Evolutionary conservation across 352 stramenopile genomes (phyloP), one percentile per base, ranked within the genome.

Genomic region (Globisporangium spinosum): DNA sequence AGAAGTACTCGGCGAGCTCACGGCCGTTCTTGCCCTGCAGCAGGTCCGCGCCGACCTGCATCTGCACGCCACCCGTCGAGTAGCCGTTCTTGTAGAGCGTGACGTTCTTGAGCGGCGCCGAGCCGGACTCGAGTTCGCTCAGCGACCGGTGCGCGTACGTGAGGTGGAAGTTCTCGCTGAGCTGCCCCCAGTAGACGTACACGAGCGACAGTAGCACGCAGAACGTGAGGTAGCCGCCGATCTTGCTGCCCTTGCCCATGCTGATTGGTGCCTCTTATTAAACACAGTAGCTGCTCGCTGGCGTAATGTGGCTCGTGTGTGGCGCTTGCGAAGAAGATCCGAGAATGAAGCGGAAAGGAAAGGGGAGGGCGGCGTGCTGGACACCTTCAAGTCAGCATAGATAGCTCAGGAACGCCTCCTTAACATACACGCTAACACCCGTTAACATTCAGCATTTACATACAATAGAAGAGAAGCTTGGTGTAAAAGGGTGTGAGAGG

Each of bases 51-150:
- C 77, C 82, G 20, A 95, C 78, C 66, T 85, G 70, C 69, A 95
- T 83, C 67, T 89, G 71, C 45, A 95, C 83, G 63, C 87, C 85
- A 47, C 85, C 85, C 2, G 76, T 89, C 45, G 83, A 91, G 72
- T 83, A 90, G 62, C 87, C 87, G 70, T 95, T 95, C 65, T 85
- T 84, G 69, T 83, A 94, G 22, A 94, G 69, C 40, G 79, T 90
- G 53, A 94, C 83, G 75, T 66, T 87, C 65, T 94, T 94, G 60
- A 77, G 32, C 3, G 72, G 61, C 27, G 75, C 71, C 4, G 62
- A 57, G 29, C 60, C 73, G 53, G 73, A 66, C 23, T 70, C 65
- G 47, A 77, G 70, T 9, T 73, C 76, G 62, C 76, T 77, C 54
- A 89, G 75, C 65, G 77, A 83, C 29, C 77, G 80, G 55, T 89